These are phyloP conservation scores for Litchi chinensis DNA, from an alignment of 345 rosid species.

Conservation along the genomic window DNA sequence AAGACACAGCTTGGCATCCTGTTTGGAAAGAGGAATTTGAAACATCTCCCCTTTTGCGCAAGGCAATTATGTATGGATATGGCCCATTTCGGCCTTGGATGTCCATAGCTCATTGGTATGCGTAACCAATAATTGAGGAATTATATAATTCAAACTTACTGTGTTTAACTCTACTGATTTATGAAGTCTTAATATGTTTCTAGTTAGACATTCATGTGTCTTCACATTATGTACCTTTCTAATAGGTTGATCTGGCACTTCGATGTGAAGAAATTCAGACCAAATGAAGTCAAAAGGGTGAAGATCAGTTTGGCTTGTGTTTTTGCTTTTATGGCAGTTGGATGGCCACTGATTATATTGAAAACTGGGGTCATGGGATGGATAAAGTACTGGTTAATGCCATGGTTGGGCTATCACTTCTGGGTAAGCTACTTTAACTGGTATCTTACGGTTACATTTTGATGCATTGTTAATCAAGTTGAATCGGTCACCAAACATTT, in stretches of 20 bases:
- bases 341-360: conserved; percentile 89
- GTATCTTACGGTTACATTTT: conserved; percentile 12
- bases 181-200: neutral
- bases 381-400: conserved; percentile 95
- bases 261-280: conserved; percentile 79
- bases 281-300: conserved; percentile 79
- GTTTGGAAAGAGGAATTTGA: conserved; percentile 72
- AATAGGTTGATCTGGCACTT: conserved; percentile 87
- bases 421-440: conserved; percentile 57
- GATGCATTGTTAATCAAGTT: conserved; percentile 5
- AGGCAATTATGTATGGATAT: conserved; percentile 75
- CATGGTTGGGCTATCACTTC: conserved; percentile 94
- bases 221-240: conserved; percentile 21
- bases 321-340: conserved; percentile 88
- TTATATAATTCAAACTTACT: neutral
- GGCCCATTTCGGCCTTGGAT: conserved; percentile 97
- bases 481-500: neutral
- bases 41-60: conserved; percentile 57
- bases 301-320: conserved; percentile 95
- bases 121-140: neutral
- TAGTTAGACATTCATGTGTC: neutral
- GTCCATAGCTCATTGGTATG: conserved; percentile 93
- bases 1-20: conserved; percentile 98
- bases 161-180: too few species aligned
- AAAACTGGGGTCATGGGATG: conserved; percentile 86